Percentiles rank a stretch among this genome's conserved stretches.
phyloP scores from a whole-genome alignment of 148 eudicot genomes.

The Dianthus caryophyllus region DNA sequence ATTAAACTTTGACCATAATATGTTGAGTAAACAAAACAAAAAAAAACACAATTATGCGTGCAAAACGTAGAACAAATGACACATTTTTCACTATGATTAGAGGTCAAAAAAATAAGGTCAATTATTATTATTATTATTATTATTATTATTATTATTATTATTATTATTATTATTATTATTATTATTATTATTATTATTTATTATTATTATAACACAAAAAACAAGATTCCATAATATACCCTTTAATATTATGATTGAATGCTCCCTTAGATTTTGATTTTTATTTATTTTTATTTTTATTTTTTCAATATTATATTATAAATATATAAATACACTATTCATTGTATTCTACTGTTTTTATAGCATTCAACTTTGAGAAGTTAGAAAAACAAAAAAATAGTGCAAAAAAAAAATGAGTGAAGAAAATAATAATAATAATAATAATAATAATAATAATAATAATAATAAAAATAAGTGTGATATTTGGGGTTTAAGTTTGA shows the following conservation, averaged over 20 bases:
- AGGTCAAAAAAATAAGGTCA: background rate
- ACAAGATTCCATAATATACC: constrained; percentile 10
- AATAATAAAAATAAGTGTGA: constrained; percentile 33
- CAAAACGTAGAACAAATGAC: constrained; percentile 6
- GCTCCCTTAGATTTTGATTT: background rate
- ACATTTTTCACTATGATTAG: constrained; percentile 16
- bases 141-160: too few relatives aligned
- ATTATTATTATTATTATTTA: too few relatives aligned
- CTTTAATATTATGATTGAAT: constrained; percentile 27
- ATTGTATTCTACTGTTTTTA: background rate
- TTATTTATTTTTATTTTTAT: too few relatives aligned
- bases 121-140: too few relatives aligned
- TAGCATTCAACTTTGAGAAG: background rate
- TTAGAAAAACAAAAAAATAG: constrained; percentile 20
- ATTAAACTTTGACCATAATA: constrained; percentile 1
- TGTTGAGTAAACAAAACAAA: too few relatives aligned
- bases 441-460: too few relatives aligned
- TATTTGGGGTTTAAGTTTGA: constrained; percentile 53
- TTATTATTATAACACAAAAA: background rate
- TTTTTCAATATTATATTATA: too few relatives aligned
- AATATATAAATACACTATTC: background rate
- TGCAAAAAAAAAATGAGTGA: constrained; percentile 13
- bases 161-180: too few relatives aligned
- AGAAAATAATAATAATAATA: too few relatives aligned
- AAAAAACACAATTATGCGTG: background rate